Percentiles rank a stretch among this genome's conserved stretches.
phyloP scores from a whole-genome alignment of 2,329 filamentous ascomycete species.

The Curvularia lunata region DNA sequence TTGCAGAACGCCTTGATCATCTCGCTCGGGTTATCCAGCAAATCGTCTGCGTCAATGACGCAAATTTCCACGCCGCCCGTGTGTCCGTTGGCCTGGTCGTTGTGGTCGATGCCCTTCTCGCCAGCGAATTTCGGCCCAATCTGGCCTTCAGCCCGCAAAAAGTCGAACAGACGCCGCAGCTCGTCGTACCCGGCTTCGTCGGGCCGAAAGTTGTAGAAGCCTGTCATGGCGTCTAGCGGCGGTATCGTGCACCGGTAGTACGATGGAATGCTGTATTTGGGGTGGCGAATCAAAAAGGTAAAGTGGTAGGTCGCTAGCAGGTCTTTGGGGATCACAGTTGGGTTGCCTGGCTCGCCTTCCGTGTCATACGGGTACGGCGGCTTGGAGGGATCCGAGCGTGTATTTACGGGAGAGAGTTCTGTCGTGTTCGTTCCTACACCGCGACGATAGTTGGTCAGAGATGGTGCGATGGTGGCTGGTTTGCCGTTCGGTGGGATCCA shows the following conservation, averaged over 20 bases:
- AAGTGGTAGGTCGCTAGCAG: constrained; percentile 85
- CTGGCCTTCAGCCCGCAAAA: constrained; percentile 70
- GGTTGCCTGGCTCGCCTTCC: constrained; percentile 71
- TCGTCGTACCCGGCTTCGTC: constrained; percentile 90
- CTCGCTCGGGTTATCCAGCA: constrained; percentile 81
- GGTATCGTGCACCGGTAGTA: constrained; percentile 95
- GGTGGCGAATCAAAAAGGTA: constrained; percentile 95
- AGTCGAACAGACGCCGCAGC: constrained; percentile 86
- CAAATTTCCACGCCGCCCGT: constrained; percentile 69
- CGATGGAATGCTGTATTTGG: constrained; percentile 87
- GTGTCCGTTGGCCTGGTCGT: constrained; percentile 41
- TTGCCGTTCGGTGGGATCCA: constrained; percentile 76
- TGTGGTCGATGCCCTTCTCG: constrained; percentile 43
- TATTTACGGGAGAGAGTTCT: constrained; percentile 44
- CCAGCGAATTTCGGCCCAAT: constrained; percentile 72
- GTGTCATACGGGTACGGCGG: constrained; percentile 66
- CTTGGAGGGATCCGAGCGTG: constrained; percentile 30
- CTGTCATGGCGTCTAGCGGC: constrained; percentile 79
- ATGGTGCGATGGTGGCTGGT: constrained; percentile 75
- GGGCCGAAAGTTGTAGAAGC: constrained; percentile 85
- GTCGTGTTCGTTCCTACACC: constrained; percentile 63
- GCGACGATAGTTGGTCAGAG: constrained; percentile 66
- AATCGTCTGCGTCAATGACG: constrained; percentile 90
- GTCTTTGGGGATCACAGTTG: constrained; percentile 79
- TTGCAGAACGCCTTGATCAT: constrained; percentile 82